A percentile compares a stretch with the other conserved stretches of the same genome.
Conservation (phyloP, 192 early-diverging fungal genomes). For the Podila verticillata region DNA sequence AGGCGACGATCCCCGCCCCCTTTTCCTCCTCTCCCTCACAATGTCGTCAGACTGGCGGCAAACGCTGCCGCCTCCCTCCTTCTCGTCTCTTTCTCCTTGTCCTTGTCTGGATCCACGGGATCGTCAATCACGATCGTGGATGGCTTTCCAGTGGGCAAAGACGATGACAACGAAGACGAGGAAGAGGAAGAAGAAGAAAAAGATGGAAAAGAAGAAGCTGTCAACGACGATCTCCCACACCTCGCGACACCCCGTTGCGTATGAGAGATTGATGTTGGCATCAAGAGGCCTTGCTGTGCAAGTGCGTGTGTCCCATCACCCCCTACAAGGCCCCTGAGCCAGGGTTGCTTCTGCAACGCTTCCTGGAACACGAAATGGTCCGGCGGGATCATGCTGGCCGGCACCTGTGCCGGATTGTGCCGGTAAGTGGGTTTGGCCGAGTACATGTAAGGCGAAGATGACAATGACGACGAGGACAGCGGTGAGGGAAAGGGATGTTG, state of each 20-base stretch:
- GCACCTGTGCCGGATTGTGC: slow-evolving; percentile 33
- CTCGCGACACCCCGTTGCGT: too few species aligned
- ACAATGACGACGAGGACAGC: too few species aligned
- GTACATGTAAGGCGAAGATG: neutral
- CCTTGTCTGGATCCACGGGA: too few species aligned
- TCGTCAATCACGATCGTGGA: too few species aligned
- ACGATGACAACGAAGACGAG: slow-evolving; percentile 25
- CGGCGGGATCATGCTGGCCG: slow-evolving; percentile 33
- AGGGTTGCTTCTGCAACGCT: slow-evolving; percentile 9
- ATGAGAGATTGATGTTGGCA: too few species aligned
- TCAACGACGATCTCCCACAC: too few species aligned
- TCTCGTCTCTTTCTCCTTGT: neutral
- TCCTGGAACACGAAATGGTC: slow-evolving; percentile 40
- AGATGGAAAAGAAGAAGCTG: slow-evolving; percentile 28
- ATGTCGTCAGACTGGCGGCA: too few species aligned
- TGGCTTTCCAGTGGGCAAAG: neutral
- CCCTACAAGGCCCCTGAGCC: neutral
- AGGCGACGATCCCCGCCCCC: too few species aligned
- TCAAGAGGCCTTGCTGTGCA: too few species aligned
- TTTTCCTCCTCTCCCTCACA: too few species aligned
- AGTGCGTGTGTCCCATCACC: too few species aligned
- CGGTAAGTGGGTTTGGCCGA: neutral
- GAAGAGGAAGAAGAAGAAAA: slow-evolving; percentile 22
- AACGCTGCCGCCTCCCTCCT: too few species aligned
- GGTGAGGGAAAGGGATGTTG: neutral